These are phyloP conservation scores for Zygotorulaspora florentina DNA, from an alignment of 805 yeast genomes.

Conservation along the genomic window DNA sequence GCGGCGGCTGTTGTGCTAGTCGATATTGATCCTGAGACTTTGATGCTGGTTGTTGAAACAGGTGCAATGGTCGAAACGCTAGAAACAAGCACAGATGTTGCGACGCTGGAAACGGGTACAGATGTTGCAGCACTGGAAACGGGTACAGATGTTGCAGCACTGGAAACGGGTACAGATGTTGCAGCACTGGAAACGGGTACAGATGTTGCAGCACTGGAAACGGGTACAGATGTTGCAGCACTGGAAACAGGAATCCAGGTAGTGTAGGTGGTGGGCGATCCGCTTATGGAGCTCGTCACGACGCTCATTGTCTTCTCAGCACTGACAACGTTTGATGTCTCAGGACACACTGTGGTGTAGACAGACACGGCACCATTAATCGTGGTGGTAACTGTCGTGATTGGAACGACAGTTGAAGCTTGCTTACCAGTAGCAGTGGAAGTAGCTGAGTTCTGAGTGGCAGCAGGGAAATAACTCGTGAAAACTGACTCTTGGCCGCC, in stretches of 20 bases:
- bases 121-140: slow-evolving; percentile 5
- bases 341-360: slow-evolving; percentile 20
- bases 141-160: slow-evolving; percentile 11
- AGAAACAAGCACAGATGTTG: too few relatives aligned
- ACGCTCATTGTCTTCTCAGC: slow-evolving; percentile 4
- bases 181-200: slow-evolving; percentile 9
- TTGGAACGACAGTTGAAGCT: slow-evolving; percentile 7
- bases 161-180: slow-evolving; percentile 11
- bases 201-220: slow-evolving; percentile 6
- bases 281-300: slow-evolving; percentile 8
- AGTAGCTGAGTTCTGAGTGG: slow-evolving; percentile 12
- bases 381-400: slow-evolving; percentile 13
- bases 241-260: slow-evolving; percentile 15
- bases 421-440: slow-evolving; percentile 14
- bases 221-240: slow-evolving; percentile 5
- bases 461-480: slow-evolving; percentile 11
- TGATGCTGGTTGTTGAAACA: slow-evolving; percentile 12
- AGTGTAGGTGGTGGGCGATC: slow-evolving; percentile 10
- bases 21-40: slow-evolving; percentile 8
- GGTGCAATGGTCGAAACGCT: too few relatives aligned
- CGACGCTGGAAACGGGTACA: slow-evolving; percentile 9
- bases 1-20: slow-evolving; percentile 7
- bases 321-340: slow-evolving; percentile 3
- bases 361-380: slow-evolving; percentile 6
- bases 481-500: slow-evolving; percentile 11